Base-by-base conservation (phyloP, 306 rosid species). In the Prunus fruticosa region DNA sequence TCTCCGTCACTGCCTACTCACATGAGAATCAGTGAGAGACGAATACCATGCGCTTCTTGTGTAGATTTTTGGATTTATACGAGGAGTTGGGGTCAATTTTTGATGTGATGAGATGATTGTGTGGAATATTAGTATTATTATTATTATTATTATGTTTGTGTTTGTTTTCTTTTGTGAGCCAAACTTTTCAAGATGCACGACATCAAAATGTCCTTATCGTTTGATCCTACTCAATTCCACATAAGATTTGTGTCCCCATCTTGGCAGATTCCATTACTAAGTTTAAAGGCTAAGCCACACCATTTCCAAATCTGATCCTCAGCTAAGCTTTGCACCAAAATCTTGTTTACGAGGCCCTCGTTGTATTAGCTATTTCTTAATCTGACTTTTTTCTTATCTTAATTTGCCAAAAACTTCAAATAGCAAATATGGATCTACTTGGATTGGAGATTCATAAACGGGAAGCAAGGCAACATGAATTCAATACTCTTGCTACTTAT, bases 1-100 rank as follows among this genome's bases (percentile, higher is more conserved):
- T 49, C 53, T 80, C 64, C 66, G 43, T 60, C 72, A 47, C 66
- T 77, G 58, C 57, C 62, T 76, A 14, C 78, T 81, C 84, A 83
- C 92, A 83, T 88, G 88, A 74, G 73, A 67, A 70, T 77, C 79
- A 82, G 77, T 47, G 72, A 82, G 72, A 82, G 75, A 67, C 52
- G 46, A 68, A 10, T 47, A 25, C 25, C 3, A 30, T 41, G 64
- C 50, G 30, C 54, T 18, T 5, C 43, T 38, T 38, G 43, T 41
- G 52, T 49, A 69, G 64, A 47, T 3, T 5, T 76, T 52, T 67
- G 63, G 61, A 34, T 13, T 20, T 38, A 49, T 49, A n/a, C 54
- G 20, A 34, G 19, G 6, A 25, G 4, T 28, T 8, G 6, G 58
- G 23, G 66, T 71, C 72, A 52, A 41, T 23, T 71, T 61, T 64